Evolutionary conservation across 176 grass and related monocot species (phyloP).

Genomic region (Saccharum spontaneum): DNA sequence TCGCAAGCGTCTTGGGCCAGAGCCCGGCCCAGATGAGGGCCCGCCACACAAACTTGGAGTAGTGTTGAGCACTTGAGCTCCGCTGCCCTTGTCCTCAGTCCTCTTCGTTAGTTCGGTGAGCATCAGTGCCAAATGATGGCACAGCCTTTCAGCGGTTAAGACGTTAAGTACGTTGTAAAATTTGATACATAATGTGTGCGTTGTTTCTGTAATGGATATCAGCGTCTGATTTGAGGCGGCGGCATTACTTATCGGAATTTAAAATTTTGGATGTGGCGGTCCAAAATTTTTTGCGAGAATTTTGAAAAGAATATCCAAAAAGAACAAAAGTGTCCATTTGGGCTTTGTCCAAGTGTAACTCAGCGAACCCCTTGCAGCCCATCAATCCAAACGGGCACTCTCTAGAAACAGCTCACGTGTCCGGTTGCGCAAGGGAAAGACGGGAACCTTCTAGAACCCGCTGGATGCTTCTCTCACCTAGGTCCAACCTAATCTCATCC

Average conservation of each 20-base stretch:
- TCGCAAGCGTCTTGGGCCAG: conserved; percentile 51
- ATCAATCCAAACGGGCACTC: background rate
- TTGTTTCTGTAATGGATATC: background rate
- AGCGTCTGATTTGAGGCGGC: too few species aligned
- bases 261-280: background rate
- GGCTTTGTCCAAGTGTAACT: background rate
- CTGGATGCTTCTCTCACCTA: conserved; percentile 47
- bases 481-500: conserved; percentile 20
- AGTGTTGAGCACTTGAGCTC: background rate
- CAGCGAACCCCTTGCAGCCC: background rate
- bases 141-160: too few species aligned
- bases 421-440: background rate
- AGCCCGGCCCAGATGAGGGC: conserved; percentile 56
- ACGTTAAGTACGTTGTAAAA: background rate
- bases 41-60: conserved; percentile 73
- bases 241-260: background rate
- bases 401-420: conserved; percentile 48
- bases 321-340: background rate
- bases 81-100: background rate
- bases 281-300: background rate
- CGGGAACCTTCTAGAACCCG: conserved; percentile 58
- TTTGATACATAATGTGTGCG: background rate
- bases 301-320: background rate
- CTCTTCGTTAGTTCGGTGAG: background rate
- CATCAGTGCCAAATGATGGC: background rate